Evolutionary conservation across 2,329 filamentous ascomycete genomes (phyloP).

Genomic region (Pochonia chlamydosporia): DNA sequence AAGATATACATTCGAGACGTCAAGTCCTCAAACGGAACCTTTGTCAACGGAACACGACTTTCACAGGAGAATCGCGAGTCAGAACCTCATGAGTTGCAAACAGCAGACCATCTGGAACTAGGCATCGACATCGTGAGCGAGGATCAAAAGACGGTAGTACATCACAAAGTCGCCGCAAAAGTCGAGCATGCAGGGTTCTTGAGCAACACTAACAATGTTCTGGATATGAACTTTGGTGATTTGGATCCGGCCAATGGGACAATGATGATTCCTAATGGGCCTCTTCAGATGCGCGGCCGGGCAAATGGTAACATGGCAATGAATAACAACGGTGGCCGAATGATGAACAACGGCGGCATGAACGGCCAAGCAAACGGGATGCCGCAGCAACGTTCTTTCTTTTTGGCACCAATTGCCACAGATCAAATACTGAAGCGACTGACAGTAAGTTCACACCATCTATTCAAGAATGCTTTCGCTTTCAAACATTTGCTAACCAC

Average conservation of each 20-base stretch:
- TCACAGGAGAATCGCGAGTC: slow-evolving; percentile 95
- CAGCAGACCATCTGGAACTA: slow-evolving; percentile 86
- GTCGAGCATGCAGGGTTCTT: slow-evolving; percentile 91
- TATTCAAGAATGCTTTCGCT: background rate
- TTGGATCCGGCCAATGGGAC: slow-evolving; percentile 74
- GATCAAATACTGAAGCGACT: slow-evolving; percentile 81
- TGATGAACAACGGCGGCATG: slow-evolving; percentile 41
- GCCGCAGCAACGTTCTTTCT: slow-evolving; percentile 74
- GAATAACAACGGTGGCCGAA: slow-evolving; percentile 55
- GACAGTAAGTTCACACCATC: slow-evolving; percentile 21
- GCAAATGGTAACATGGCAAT: slow-evolving; percentile 62
- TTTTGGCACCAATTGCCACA: slow-evolving; percentile 83
- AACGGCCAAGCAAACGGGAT: slow-evolving; percentile 51
- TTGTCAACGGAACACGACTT: slow-evolving; percentile 86
- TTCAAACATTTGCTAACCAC: background rate
- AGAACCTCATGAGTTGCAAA: slow-evolving; percentile 87
- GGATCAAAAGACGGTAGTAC: slow-evolving; percentile 96
- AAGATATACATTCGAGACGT: slow-evolving; percentile 96
- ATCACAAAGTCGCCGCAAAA: slow-evolving; percentile 96
- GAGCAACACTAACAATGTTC: slow-evolving; percentile 64
- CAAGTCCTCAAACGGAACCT: slow-evolving; percentile 97
- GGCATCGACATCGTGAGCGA: slow-evolving; percentile 99
- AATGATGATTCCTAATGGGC: slow-evolving; percentile 64
- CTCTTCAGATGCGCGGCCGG: slow-evolving; percentile 65
- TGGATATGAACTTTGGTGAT: slow-evolving; percentile 90